phyloP scores from a whole-genome alignment of 208 protist species.

The Wallacemonas sp. region DNA sequence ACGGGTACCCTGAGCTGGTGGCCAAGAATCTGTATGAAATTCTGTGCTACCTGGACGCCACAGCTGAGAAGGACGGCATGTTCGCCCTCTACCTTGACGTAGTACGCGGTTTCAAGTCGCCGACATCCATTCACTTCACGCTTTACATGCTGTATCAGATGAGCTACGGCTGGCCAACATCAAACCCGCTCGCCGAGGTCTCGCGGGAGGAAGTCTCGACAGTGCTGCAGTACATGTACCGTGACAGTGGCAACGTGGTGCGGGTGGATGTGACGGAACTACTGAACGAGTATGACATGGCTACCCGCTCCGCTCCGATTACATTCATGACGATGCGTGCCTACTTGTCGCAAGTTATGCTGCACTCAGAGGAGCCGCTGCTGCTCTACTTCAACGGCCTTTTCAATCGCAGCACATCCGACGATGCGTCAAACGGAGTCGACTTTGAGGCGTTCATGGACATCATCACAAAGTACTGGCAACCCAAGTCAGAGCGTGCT shows the following conservation, averaged over 20 bases:
- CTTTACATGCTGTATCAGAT: conserved; percentile 80
- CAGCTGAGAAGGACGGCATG: conserved; percentile 41
- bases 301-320: conserved; percentile 67
- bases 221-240: conserved; percentile 81
- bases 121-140: conserved; percentile 82
- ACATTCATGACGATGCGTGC: conserved; percentile 71
- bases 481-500: conserved; percentile 52
- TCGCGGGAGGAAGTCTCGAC: conserved; percentile 59
- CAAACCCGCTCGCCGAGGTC: conserved; percentile 60
- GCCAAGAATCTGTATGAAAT: conserved; percentile 88
- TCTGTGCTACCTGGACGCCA: conserved; percentile 86
- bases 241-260: conserved; percentile 42
- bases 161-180: conserved; percentile 81
- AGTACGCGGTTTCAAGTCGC: conserved; percentile 79
- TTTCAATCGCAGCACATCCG: conserved; percentile 50
- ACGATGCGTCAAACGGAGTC: conserved; percentile 39
- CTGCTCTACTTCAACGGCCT: conserved; percentile 75
- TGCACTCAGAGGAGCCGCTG: conserved; percentile 83
- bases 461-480: conserved; percentile 55
- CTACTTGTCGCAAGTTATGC: conserved; percentile 67
- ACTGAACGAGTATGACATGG: conserved; percentile 75
- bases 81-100: conserved; percentile 74
- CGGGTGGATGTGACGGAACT: conserved; percentile 59
- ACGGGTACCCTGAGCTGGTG: conserved; percentile 84
- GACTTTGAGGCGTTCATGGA: conserved; percentile 66